Conservation (phyloP, 768 basidiomycete species). For the Phanerochaete carnosa region DNA sequence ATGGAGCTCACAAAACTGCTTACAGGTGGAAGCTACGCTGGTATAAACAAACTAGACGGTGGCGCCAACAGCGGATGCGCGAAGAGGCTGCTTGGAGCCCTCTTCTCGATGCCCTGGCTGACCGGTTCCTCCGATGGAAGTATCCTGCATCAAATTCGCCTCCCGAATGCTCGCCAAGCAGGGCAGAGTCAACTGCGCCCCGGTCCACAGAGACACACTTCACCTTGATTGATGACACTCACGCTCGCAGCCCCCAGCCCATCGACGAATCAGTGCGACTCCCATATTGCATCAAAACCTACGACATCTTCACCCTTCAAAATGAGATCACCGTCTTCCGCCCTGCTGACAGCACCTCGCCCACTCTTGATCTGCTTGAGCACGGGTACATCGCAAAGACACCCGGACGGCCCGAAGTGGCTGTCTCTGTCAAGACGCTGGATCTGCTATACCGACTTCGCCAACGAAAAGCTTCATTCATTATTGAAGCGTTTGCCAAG, state of each 20-base stretch:
- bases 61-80: background rate
- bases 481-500: conserved; percentile 6
- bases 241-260: too few species aligned
- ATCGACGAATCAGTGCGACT: background rate
- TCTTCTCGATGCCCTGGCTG: background rate
- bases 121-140: background rate
- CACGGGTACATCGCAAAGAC: background rate
- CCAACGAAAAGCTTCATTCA: conserved; percentile 4
- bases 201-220: background rate
- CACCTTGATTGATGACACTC: too few species aligned
- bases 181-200: too few species aligned
- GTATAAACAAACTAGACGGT: background rate
- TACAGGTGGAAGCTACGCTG: background rate
- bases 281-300: background rate
- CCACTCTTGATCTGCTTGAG: background rate
- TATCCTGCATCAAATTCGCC: too few species aligned
- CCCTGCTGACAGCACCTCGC: background rate
- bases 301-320: background rate
- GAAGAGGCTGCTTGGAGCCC: background rate
- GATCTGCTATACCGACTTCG: background rate
- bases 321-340: background rate
- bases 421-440: conserved; percentile 3
- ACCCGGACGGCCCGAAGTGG: background rate
- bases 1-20: background rate
- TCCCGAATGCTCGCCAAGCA: background rate